phyloP scores from a whole-genome alignment of 1,139 yeast species.

The Spathaspora jeffriesii region DNA sequence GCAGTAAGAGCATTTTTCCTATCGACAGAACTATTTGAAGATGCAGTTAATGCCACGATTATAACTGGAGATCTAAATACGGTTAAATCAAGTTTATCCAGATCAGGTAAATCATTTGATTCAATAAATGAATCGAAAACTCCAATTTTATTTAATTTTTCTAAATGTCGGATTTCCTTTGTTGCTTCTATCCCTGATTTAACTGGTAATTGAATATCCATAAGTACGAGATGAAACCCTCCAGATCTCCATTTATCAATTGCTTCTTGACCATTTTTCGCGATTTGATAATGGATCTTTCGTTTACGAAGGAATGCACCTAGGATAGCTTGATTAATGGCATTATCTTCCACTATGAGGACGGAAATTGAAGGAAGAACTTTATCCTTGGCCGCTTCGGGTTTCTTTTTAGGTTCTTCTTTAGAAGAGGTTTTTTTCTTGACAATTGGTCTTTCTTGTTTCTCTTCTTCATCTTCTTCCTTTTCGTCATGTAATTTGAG shows the following conservation, averaged over 20 bases:
- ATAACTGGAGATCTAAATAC: conserved; percentile 88
- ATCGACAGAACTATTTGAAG: conserved; percentile 79
- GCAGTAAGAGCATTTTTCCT: conserved; percentile 91
- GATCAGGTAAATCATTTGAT: conserved; percentile 24
- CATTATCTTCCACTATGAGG: conserved; percentile 92
- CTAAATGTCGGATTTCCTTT: conserved; percentile 61
- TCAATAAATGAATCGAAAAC: conserved; percentile 56
- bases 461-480: not conserved
- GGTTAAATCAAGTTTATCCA: conserved; percentile 54
- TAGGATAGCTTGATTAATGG: conserved; percentile 89
- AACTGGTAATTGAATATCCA: conserved; percentile 60
- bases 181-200: conserved; percentile 55
- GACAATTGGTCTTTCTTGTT: conserved; percentile 5
- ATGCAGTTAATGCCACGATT: conserved; percentile 94
- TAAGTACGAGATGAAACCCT: conserved; percentile 49
- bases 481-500: conserved; percentile 1
- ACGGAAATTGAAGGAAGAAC: conserved; percentile 84
- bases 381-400: conserved; percentile 28
- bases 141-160: conserved; percentile 79
- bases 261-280: conserved; percentile 56
- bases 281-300: conserved; percentile 78
- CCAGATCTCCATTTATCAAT: conserved; percentile 39
- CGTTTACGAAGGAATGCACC: conserved; percentile 91
- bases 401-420: conserved; percentile 7
- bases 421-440: conserved; percentile 1